phyloP scores from a whole-genome alignment of 2,329 filamentous ascomycete genomes.

The Aspergillus phoenicis region DNA sequence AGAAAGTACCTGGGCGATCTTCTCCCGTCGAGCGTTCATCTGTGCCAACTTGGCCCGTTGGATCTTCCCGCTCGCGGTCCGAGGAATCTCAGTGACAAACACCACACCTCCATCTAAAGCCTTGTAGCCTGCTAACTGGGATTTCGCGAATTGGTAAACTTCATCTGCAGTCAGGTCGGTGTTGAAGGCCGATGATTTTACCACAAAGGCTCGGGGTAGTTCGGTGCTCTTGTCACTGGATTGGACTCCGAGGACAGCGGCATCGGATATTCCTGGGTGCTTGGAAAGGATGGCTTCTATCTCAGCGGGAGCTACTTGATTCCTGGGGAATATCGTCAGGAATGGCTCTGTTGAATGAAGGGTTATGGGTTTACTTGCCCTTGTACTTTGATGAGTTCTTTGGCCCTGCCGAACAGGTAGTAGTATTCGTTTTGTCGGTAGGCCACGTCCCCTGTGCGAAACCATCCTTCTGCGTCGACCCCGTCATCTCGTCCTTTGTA shows the following conservation, averaged over 20 bases:
- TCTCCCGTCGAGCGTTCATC: conserved; percentile 27
- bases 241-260: conserved; percentile 45
- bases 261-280: conserved; percentile 44
- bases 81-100: conserved; percentile 47
- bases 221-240: conserved; percentile 24
- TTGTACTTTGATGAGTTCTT: conserved; percentile 43
- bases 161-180: conserved; percentile 32
- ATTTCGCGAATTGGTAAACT: conserved; percentile 38
- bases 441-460: conserved; percentile 37
- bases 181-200: conserved; percentile 16
- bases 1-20: conserved; percentile 13
- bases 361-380: conserved; percentile 20
- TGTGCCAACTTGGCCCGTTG: conserved; percentile 28
- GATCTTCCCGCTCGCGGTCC: conserved; percentile 49
- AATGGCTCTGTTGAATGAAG: too few species aligned
- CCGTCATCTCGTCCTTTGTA: conserved; percentile 31
- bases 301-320: conserved; percentile 47
- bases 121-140: conserved; percentile 46
- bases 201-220: conserved; percentile 46
- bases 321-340: conserved; percentile 16
- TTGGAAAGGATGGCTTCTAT: conserved; percentile 43
- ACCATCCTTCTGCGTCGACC: conserved; percentile 34
- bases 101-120: conserved; percentile 43
- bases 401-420: conserved; percentile 34
- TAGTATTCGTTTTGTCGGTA: conserved; percentile 27